Conservation (phyloP, 495 filamentous ascomycete species). For the Trichoderma gamsii region DNA sequence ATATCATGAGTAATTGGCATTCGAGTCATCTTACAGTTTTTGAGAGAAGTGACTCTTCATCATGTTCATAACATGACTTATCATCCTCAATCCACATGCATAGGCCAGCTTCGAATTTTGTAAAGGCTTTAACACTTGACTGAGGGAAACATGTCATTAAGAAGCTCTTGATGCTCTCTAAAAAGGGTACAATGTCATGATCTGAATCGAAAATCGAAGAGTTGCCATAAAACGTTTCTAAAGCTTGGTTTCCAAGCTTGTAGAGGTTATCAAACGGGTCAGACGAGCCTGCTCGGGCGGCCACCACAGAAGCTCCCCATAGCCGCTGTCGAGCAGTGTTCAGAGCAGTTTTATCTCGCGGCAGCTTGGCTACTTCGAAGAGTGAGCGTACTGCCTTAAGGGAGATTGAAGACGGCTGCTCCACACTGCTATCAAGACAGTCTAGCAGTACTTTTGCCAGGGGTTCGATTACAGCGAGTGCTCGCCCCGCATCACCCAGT, state of each 20-base stretch:
- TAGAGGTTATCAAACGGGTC: conserved; percentile 61
- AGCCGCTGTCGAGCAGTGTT: conserved; percentile 53
- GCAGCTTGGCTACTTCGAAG: conserved; percentile 36
- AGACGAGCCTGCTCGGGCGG: conserved; percentile 38
- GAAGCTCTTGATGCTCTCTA: conserved; percentile 33
- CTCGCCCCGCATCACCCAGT: conserved; percentile 57
- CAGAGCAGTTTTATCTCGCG: conserved; percentile 48
- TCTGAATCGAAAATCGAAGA: conserved; percentile 25
- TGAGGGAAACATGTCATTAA: conserved; percentile 34
- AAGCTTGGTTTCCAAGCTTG: conserved; percentile 39
- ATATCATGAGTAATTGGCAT: background rate
- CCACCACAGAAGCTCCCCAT: conserved; percentile 48
- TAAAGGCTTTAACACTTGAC: conserved; percentile 35
- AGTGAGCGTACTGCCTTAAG: conserved; percentile 19
- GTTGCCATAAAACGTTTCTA: conserved; percentile 40
- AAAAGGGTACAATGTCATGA: conserved; percentile 21
- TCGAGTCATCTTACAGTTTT: conserved; percentile 31
- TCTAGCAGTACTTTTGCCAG: conserved; percentile 50
- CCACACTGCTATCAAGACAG: conserved; percentile 16
- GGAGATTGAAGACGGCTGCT: background rate
- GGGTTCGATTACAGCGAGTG: conserved; percentile 62
- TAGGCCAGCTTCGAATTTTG: conserved; percentile 54
- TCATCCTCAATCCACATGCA: conserved; percentile 55
- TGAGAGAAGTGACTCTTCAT: conserved; percentile 25
- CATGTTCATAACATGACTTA: conserved; percentile 30